phyloP scores from a whole-genome alignment of 164 flowering plant genomes.

The Taxillus chinensis region DNA sequence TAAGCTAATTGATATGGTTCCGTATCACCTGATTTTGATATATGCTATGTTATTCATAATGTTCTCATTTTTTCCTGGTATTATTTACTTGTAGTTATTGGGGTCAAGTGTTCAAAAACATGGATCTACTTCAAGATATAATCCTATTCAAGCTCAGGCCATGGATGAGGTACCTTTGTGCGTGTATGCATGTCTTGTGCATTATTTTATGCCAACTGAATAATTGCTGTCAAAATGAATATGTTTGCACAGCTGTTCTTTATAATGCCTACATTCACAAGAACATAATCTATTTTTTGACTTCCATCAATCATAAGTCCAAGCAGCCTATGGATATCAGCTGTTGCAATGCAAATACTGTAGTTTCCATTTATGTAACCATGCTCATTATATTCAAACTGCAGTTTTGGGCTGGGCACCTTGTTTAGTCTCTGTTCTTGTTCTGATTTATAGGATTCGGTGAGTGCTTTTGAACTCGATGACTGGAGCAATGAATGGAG shows the following conservation, averaged over 20 bases:
- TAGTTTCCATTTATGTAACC: too few relatives aligned
- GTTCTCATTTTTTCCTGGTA: neutral
- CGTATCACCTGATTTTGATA: too few relatives aligned
- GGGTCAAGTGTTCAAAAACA: neutral
- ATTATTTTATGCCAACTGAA: too few relatives aligned
- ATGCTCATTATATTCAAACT: neutral
- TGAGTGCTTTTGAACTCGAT: constrained; percentile 32
- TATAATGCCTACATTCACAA: too few relatives aligned
- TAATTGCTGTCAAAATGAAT: too few relatives aligned
- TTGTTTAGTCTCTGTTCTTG: constrained; percentile 1
- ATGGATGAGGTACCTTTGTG: constrained; percentile 25
- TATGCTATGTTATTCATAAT: too few relatives aligned
- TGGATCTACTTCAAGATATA: constrained; percentile 6
- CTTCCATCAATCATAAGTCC: too few relatives aligned
- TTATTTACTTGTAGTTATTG: neutral
- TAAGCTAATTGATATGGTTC: too few relatives aligned
- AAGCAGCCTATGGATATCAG: too few relatives aligned
- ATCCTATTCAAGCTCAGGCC: constrained; percentile 9
- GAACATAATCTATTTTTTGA: too few relatives aligned
- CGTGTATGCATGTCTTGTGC: neutral
- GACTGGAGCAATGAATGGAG: constrained; percentile 35
- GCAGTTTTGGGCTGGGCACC: neutral
- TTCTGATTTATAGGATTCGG: constrained; percentile 27
- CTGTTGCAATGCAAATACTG: too few relatives aligned
- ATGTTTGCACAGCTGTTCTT: too few relatives aligned